Base-by-base conservation (phyloP, 2,329 filamentous ascomycete species). In the Penicillium frequentans region DNA sequence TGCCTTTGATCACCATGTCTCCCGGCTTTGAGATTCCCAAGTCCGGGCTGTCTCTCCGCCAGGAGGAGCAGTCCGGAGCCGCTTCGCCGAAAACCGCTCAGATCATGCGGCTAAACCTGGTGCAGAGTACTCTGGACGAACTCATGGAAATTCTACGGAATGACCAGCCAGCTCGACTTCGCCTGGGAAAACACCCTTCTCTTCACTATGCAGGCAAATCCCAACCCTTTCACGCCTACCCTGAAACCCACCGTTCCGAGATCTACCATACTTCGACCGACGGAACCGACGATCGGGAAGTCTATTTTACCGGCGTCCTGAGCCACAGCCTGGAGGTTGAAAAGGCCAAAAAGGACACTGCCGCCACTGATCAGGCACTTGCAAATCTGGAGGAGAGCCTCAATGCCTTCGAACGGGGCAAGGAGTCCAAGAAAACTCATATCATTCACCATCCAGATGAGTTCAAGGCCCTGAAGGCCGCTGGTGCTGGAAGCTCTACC, bases 371-470 rank as follows among this genome's bases (percentile, higher is more conserved):
- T 69, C 80, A 82, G 58, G 85, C 85, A 27, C 71, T 87, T 70
- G 83, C 83, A 52, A 80, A 79, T 39, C 76, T 88, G 53, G 81
- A 86, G 70, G 83, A 79, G 68, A 86, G 79, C 65, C 77, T 88
- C 69, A 85, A 81, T 58, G 81, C 82, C 23, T 80, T 84, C 51
- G 78, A 85, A 66, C 78, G 85, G 66, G 80, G 84, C 62, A 86
- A 86, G 72, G 81, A 86, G 70, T 84, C 84, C 37, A 85, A 84
- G 69, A 82, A 82, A 76, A 76, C 74, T 2, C 71, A 73, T 52
- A 65, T 77, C 35, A 73, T 78, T 53, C 70, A 70, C 19, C 67
- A 67, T 46, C 70, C 73, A 31, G 68, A 73, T 61, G 70, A 77
- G 56, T 68, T 75, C 56, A 70, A 66, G 53, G 71, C 69, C 42